A percentile compares a stretch with the other conserved stretches of the same genome.
phyloP scores from a whole-genome alignment of 257 asterid species.

The Verbena officinalis region DNA sequence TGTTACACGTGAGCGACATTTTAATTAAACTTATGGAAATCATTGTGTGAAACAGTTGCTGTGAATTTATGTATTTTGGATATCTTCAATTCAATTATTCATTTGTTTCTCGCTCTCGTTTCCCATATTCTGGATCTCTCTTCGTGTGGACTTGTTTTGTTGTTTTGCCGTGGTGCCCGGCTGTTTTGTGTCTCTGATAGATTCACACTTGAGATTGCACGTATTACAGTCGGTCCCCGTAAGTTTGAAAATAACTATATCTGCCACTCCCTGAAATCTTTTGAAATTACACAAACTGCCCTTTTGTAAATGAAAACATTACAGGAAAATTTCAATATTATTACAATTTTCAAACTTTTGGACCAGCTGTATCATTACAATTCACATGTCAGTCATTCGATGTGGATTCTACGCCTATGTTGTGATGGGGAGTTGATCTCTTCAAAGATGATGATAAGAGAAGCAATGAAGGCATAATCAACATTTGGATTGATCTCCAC shows the following conservation, averaged over 20 bases:
- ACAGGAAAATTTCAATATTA: no score
- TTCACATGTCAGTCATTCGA: no score
- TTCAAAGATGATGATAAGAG: constrained; percentile 62
- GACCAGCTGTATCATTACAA: no score
- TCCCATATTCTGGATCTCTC: background rate
- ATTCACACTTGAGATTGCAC: no score
- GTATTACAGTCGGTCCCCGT: no score
- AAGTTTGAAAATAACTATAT: no score
- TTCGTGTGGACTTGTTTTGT: background rate
- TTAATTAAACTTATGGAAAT: constrained; percentile 4
- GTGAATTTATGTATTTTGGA: constrained; percentile 10
- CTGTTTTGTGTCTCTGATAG: no score
- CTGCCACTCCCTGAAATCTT: no score
- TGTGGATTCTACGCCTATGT: background rate
- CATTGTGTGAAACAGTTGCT: constrained; percentile 16
- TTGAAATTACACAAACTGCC: no score
- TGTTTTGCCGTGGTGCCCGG: no score
- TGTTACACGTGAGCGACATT: constrained; percentile 9
- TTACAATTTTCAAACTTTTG: no score
- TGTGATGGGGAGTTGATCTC: constrained; percentile 51
- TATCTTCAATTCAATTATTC: constrained; percentile 23
- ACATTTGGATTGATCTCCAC: constrained; percentile 63
- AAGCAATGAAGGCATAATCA: constrained; percentile 71
- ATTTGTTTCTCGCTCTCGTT: constrained; percentile 7
- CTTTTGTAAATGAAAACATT: no score